phyloP scores from a whole-genome alignment of 2,329 filamentous ascomycete species.

The Colletotrichum tamarilloi region DNA sequence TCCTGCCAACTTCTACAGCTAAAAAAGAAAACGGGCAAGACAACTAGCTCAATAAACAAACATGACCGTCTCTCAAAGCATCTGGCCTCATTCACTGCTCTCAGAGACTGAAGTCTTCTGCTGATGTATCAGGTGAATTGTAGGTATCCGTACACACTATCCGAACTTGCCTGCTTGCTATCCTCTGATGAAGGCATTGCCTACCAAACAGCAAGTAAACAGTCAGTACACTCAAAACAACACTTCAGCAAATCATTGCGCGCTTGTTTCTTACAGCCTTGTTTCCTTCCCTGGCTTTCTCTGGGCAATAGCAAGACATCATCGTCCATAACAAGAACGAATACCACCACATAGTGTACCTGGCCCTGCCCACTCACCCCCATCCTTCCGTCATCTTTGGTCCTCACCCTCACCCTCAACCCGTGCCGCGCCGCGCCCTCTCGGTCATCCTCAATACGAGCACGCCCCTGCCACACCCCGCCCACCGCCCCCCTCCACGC shows the following conservation, averaged over 20 bases:
- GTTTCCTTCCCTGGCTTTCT: conserved; percentile 3
- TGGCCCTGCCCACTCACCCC: neutral
- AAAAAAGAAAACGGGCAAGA: neutral
- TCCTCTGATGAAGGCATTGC: neutral
- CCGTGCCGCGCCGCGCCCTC: conserved; percentile 11
- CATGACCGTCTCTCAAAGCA: neutral
- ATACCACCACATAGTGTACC: neutral
- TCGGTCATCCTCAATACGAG: conserved; percentile 32
- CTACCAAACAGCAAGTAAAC: neutral
- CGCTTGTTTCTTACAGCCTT: conserved; percentile 1
- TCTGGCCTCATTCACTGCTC: neutral
- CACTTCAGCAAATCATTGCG: neutral
- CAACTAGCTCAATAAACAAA: conserved; percentile 2
- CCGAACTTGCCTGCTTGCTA: neutral
- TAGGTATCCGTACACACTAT: neutral
- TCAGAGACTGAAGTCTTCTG: neutral
- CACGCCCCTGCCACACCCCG: conserved; percentile 35
- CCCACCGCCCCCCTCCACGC: conserved; percentile 32
- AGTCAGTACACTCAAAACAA: neutral
- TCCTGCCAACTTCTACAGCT: too few species aligned
- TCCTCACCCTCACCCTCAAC: conserved; percentile 22
- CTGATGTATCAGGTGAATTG: neutral
- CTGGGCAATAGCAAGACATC: conserved; percentile 1
- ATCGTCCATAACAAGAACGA: neutral
- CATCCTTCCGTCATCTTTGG: neutral